Percentiles rank a stretch among this genome's conserved stretches.
Conservation (phyloP, 2,329 filamentous ascomycete species). For the Aureobasidium sp. region DNA sequence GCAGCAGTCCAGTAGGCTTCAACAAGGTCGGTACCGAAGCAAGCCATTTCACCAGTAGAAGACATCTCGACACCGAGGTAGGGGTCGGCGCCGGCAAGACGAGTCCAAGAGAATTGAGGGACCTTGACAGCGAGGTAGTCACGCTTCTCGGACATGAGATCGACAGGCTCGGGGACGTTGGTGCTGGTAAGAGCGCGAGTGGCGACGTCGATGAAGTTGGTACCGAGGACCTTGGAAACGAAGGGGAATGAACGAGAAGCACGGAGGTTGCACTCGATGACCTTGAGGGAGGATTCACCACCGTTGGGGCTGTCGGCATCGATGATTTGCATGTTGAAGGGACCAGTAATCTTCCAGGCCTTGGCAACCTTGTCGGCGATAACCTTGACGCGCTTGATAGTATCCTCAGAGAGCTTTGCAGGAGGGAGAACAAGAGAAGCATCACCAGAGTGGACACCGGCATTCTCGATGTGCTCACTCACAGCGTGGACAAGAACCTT, state of each 20-base stretch:
- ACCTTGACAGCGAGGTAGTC: constrained; percentile 97
- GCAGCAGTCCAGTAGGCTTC: constrained; percentile 97
- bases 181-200: constrained; percentile 85
- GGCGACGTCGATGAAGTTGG: constrained; percentile 93
- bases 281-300: constrained; percentile 73
- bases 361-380: constrained; percentile 95
- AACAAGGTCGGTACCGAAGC: constrained; percentile 91
- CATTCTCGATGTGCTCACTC: constrained; percentile 92
- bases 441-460: constrained; percentile 96
- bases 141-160: constrained; percentile 83
- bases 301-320: constrained; percentile 74
- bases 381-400: constrained; percentile 83
- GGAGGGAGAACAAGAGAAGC: constrained; percentile 91
- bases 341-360: constrained; percentile 94
- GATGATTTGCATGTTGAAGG: constrained; percentile 99
- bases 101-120: constrained; percentile 97
- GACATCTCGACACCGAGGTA: constrained; percentile 98
- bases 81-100: constrained; percentile 91
- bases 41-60: constrained; percentile 95
- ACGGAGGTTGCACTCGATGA: constrained; percentile 97
- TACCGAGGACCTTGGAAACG: constrained; percentile 91
- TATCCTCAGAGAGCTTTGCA: constrained; percentile 64
- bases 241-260: constrained; percentile 98
- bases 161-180: constrained; percentile 73
- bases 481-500: constrained; percentile 86